These are phyloP conservation scores for Thielaviopsis populi DNA, from an alignment of 2,329 filamentous ascomycete species.

Conservation along the genomic window DNA sequence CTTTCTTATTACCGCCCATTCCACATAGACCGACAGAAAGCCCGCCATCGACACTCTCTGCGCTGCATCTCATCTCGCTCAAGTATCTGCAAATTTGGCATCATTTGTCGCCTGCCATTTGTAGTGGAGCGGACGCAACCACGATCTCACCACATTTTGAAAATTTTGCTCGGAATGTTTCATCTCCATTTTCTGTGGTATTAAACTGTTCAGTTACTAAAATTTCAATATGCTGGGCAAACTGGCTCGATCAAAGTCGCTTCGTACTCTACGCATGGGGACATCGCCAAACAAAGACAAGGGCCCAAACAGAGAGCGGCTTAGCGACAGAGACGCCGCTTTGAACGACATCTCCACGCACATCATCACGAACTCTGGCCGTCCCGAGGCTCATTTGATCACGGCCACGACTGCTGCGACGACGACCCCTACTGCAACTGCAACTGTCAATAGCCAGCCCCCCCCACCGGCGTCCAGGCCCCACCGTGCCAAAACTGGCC, in stretches of 20 bases:
- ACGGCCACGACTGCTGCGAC: not conserved
- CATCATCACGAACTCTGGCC: not conserved
- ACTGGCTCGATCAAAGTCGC: constrained; percentile 13
- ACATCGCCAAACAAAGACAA: not conserved
- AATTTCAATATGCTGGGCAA: constrained; percentile 13
- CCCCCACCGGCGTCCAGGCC: not conserved
- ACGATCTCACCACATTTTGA: not conserved
- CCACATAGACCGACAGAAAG: not conserved
- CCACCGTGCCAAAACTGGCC: not conserved
- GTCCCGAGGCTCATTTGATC: not conserved
- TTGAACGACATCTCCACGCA: not conserved
- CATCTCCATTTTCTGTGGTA: constrained; percentile 1
- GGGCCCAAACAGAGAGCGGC: not conserved
- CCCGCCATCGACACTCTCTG: not conserved
- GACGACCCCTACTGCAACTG: constrained; percentile 1
- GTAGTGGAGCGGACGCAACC: not conserved
- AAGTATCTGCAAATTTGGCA: not conserved
- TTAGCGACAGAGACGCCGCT: not conserved
- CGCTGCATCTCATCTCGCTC: not conserved
- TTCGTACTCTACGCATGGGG: constrained; percentile 13
- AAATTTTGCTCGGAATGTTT: not conserved
- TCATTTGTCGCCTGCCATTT: not conserved
- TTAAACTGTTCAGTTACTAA: not conserved
- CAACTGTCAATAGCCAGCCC: not conserved
- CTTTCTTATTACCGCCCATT: not conserved